phyloP scores from a whole-genome alignment of 371 early-diverging fungal species.

The Parasitella parasitica region DNA sequence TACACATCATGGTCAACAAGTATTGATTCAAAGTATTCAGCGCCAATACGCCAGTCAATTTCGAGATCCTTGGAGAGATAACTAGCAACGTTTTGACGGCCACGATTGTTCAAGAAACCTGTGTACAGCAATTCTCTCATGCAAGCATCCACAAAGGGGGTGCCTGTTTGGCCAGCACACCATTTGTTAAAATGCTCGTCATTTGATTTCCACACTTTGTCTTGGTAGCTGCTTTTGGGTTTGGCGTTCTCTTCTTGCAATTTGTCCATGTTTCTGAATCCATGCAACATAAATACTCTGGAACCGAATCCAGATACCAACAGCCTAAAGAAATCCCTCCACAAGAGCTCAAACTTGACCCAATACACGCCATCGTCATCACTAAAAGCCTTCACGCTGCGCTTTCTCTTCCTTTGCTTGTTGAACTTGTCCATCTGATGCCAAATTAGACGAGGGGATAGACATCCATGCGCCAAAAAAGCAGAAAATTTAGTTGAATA shows the following conservation, averaged over 20 bases:
- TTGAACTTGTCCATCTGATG: conserved; percentile 18
- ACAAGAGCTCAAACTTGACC: conserved; percentile 38
- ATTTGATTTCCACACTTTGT: conserved; percentile 28
- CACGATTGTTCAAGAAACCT: conserved; percentile 46
- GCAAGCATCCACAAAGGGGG: conserved; percentile 48
- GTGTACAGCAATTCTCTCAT: conserved; percentile 43
- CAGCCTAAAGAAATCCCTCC: conserved; percentile 45
- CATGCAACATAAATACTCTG: conserved; percentile 21
- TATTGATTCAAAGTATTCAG: conserved; percentile 44
- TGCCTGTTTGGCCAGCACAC: conserved; percentile 40
- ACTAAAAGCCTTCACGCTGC: neutral
- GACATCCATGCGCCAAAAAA: conserved; percentile 33
- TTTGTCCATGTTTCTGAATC: conserved; percentile 14
- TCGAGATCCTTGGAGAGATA: conserved; percentile 39
- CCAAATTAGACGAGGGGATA: conserved; percentile 33
- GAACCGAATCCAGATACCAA: conserved; percentile 14
- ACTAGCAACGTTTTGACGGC: conserved; percentile 50
- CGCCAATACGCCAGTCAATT: conserved; percentile 46
- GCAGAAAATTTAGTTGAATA: conserved; percentile 40
- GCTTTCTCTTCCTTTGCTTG: neutral
- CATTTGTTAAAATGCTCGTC: conserved; percentile 23
- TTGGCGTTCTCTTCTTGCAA: neutral
- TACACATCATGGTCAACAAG: conserved; percentile 46
- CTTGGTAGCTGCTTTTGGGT: conserved; percentile 9
- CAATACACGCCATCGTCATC: conserved; percentile 24